Conservation (phyloP, 169 alveolate species). For the Cryptosporidium tyzzeri region DNA sequence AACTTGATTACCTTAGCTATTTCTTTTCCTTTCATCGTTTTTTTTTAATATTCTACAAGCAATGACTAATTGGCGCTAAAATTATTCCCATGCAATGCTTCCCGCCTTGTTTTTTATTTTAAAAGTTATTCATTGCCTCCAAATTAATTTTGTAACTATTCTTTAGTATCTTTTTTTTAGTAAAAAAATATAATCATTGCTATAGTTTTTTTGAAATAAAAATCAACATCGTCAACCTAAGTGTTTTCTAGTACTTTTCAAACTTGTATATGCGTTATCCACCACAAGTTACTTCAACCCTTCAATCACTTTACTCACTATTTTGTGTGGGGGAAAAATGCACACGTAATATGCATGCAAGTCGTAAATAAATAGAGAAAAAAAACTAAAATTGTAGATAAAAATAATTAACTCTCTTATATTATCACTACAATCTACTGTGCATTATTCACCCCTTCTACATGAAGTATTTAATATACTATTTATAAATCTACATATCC, state of each 20-base stretch:
- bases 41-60: background rate
- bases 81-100: background rate
- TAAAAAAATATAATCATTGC: background rate
- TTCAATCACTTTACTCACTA: background rate
- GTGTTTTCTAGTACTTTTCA: no score
- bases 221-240: background rate
- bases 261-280: no score
- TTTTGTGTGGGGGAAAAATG: background rate
- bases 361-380: background rate
- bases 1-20: background rate
- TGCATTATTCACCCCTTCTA: background rate
- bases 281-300: no score
- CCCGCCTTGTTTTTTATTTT: background rate
- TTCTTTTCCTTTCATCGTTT: background rate
- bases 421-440: background rate
- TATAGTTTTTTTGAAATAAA: no score
- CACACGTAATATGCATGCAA: background rate
- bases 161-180: no score
- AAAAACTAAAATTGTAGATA: background rate
- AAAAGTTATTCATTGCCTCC: no score
- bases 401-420: slow-evolving; percentile 3
- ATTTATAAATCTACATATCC: slow-evolving; percentile 16
- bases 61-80: background rate
- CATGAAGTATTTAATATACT: slow-evolving; percentile 19
- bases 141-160: no score